Evolutionary conservation across 768 basidiomycete genomes (phyloP), one percentile per base, ranked within the genome.

Genomic region (Lactarius hatsudake): DNA sequence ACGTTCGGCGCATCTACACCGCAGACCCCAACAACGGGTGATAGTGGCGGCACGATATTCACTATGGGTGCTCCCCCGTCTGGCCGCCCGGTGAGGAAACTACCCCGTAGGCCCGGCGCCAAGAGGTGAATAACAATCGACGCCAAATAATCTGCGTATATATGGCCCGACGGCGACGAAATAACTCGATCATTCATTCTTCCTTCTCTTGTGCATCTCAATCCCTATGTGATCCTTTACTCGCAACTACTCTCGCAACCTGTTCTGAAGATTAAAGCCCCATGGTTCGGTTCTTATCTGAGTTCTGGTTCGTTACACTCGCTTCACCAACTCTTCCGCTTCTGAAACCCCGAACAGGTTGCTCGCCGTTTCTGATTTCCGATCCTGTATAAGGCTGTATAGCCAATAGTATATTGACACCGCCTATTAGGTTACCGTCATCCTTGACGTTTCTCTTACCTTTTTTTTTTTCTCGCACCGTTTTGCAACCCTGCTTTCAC

Each of bases 51-150:
- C 63, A n/a, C 63, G 30, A 53, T 74, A 38, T 78, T 78, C 66
- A 77, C 73, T 12, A 75, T 77, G 59, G 77, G 76, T 2, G 53
- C 66, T 10, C 43, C 67, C 17, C 64, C 66, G 26, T 57, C 72
- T 1, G 15, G 38, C 38, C 74, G 77, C 17, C 71, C 54, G 18
- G 66, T 75, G 58, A 78, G 74, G 76, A 76, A 74, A 65, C 66
- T 78, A 58, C 77, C 77, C 45, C 75, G 76, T 13, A 67, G 76
- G 36, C 72, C 68, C 38, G 73, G 40, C 28, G 59, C 45, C 20
- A 68, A 64, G 59, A 59, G 69, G 20, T 68, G 59, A 68, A 54
- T 26, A 30, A 23, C 20, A 38, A 38, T 15, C 38, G 15, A 30
- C 45, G 30, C 18, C 48, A 38, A 30, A 23, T 48, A 34, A 20